These are phyloP conservation scores for Salix brachista DNA, from an alignment of 345 rosid species.

Conservation along the genomic window DNA sequence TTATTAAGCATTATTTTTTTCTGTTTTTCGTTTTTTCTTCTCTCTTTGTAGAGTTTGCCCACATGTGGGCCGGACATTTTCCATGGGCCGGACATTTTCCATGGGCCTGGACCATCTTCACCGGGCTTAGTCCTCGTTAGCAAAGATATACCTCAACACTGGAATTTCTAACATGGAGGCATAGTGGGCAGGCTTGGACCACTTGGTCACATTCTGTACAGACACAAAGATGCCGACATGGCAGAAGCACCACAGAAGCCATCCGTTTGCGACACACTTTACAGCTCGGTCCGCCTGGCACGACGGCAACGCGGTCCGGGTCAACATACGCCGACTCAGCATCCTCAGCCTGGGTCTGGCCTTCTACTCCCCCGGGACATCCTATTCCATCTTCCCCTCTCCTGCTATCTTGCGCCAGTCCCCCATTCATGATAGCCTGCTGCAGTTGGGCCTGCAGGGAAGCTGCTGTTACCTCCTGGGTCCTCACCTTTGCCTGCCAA, in stretches of 20 bases:
- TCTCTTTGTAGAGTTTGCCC: neutral
- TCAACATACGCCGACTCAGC: conserved; percentile 85
- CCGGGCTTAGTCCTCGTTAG: neutral
- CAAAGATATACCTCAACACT: conserved; percentile 69
- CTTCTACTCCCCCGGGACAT: conserved; percentile 32
- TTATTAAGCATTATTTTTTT: conserved; percentile 6
- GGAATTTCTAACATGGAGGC: conserved; percentile 55
- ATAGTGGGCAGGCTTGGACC: conserved; percentile 69
- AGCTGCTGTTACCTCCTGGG: conserved; percentile 74
- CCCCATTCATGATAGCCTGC: conserved; percentile 44
- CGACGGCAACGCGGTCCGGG: conserved; percentile 49
- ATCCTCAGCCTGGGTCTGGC: conserved; percentile 61
- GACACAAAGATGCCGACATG: conserved; percentile 83
- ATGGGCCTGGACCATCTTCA: neutral
- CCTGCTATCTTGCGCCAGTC: conserved; percentile 37
- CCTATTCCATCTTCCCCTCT: conserved; percentile 33
- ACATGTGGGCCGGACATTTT: conserved; percentile 1
- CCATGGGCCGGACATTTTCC: neutral
- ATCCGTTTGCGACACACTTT: conserved; percentile 47
- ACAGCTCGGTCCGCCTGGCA: conserved; percentile 48
- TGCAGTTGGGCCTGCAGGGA: conserved; percentile 74
- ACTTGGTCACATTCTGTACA: conserved; percentile 67
- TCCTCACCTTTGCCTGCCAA: conserved; percentile 83
- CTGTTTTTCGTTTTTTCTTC: neutral
- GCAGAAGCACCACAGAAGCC: conserved; percentile 75